phyloP scores from a whole-genome alignment of 2,329 filamentous ascomycete species.

The Aspergillus luchuensis region DNA sequence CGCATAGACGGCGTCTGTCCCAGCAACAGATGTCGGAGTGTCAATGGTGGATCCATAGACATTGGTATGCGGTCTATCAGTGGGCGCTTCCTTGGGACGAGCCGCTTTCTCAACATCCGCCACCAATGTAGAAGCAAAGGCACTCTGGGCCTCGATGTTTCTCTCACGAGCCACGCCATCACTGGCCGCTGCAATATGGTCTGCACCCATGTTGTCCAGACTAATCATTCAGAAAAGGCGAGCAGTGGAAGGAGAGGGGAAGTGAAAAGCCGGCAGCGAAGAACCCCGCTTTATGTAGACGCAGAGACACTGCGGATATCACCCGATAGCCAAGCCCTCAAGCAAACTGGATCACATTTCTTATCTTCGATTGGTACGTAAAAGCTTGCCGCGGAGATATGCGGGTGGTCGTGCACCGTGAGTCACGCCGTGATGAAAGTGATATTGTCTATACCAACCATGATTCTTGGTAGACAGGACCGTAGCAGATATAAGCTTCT shows the following conservation, averaged over 20 bases:
- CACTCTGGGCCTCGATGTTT: slow-evolving; percentile 9
- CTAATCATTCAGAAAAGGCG: neutral
- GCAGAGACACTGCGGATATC: neutral
- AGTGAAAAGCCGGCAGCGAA: neutral
- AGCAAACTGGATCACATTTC: neutral
- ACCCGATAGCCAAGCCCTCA: neutral
- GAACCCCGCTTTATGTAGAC: neutral
- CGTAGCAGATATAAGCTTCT: no score
- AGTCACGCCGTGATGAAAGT: neutral
- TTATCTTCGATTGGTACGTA: neutral
- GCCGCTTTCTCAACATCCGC: slow-evolving; percentile 2
- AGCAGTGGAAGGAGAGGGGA: neutral
- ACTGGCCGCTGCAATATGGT: neutral
- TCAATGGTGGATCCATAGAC: slow-evolving; percentile 6
- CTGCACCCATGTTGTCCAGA: neutral
- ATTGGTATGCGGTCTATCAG: slow-evolving; percentile 3
- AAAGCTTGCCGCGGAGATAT: neutral
- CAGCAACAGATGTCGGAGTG: neutral
- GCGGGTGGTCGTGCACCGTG: neutral
- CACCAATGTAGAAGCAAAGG: slow-evolving; percentile 9
- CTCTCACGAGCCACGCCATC: neutral
- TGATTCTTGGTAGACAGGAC: no score
- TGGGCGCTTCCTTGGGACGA: neutral
- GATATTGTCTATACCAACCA: neutral
- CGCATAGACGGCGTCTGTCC: slow-evolving; percentile 6